A percentile compares a stretch with the other conserved stretches of the same genome.
Conservation (phyloP, 2,329 filamentous ascomycete species). For the Trichoderma koningiopsis region DNA sequence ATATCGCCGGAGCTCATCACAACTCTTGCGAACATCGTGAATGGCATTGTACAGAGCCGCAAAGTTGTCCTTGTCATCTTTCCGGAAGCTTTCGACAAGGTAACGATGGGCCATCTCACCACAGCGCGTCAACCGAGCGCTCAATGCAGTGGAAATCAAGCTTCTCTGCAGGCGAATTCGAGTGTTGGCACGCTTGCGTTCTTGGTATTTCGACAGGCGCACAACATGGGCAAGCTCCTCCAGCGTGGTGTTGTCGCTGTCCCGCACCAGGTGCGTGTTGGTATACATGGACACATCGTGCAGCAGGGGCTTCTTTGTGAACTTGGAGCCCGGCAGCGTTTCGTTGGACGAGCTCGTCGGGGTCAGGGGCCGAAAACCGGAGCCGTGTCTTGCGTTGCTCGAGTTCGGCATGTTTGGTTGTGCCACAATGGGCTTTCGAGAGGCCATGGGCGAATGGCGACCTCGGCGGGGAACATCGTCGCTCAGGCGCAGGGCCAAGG, state of each 20-base stretch:
- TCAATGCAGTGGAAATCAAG: constrained; percentile 73
- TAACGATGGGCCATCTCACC: constrained; percentile 75
- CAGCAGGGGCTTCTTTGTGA: constrained; percentile 57
- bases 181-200: constrained; percentile 74
- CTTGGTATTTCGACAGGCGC: constrained; percentile 76
- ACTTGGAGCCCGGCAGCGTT: constrained; percentile 22
- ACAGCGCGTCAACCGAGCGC: constrained; percentile 72
- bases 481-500: constrained; percentile 47
- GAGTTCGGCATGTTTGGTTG: constrained; percentile 43
- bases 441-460: constrained; percentile 41
- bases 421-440: constrained; percentile 54
- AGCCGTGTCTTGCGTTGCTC: constrained; percentile 35
- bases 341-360: constrained; percentile 42
- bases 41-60: constrained; percentile 74
- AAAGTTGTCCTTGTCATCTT: constrained; percentile 78
- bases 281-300: constrained; percentile 68
- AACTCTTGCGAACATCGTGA: constrained; percentile 76
- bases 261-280: constrained; percentile 61
- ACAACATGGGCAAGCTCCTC: constrained; percentile 79
- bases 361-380: constrained; percentile 34
- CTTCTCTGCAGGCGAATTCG: constrained; percentile 73
- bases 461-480: constrained; percentile 47
- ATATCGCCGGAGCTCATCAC: constrained; percentile 70
- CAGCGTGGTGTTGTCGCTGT: constrained; percentile 68
- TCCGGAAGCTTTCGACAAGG: constrained; percentile 75